These are phyloP conservation scores for Daedaleopsis sinensis DNA, from an alignment of 768 basidiomycete species.

Conservation along the genomic window DNA sequence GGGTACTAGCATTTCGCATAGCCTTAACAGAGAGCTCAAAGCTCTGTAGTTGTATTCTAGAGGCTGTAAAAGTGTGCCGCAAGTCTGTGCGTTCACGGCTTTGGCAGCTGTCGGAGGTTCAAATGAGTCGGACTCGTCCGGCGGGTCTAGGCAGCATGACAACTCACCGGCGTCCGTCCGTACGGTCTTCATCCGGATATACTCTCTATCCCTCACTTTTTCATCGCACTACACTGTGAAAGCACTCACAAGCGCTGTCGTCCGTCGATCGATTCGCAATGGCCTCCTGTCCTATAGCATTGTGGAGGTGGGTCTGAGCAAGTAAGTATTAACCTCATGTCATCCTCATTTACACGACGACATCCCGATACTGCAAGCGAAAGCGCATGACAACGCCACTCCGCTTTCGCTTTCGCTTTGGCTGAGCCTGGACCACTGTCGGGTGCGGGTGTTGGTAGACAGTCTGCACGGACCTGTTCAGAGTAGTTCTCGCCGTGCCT, in stretches of 20 bases:
- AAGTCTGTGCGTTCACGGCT: neutral
- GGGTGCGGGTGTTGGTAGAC: no score
- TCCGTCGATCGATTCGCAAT: no score
- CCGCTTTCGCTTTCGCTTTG: neutral
- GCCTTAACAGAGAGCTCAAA: neutral
- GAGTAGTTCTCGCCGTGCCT: no score
- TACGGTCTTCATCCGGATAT: neutral
- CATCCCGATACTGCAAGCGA: neutral
- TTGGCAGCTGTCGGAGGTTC: neutral
- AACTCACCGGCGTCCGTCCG: neutral
- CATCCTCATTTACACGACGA: neutral
- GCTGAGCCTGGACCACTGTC: no score
- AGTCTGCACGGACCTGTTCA: no score
- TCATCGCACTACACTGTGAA: neutral
- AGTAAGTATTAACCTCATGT: neutral
- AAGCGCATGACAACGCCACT: neutral
- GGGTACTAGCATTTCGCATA: neutral
- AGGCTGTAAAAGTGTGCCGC: neutral
- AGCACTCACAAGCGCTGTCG: no score
- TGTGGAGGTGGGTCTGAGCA: no score
- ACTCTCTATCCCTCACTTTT: neutral
- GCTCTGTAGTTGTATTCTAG: neutral
- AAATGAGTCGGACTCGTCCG: neutral
- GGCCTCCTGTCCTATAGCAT: no score
- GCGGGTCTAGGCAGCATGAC: neutral